phyloP scores from a whole-genome alignment of 768 basidiomycete genomes.

The Roridomyces roridus region DNA sequence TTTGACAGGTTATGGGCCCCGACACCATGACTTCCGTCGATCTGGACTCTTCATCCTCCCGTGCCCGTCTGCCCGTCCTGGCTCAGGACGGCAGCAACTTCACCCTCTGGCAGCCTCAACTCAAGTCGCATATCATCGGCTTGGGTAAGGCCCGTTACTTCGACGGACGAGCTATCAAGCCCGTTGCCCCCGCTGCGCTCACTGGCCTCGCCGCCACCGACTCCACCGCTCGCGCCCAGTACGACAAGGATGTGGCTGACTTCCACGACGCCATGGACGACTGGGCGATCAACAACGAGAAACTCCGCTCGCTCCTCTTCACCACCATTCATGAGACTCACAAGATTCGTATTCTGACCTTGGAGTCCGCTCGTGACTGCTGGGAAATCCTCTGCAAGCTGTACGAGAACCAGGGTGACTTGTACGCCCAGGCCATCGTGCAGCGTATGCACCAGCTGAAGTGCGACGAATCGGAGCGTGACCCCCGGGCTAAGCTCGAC shows the following conservation, averaged over 20 bases:
- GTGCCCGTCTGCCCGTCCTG: neutral
- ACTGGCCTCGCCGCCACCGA: neutral
- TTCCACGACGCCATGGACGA: neutral
- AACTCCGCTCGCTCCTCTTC: neutral
- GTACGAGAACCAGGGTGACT: neutral
- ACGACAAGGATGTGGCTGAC: neutral
- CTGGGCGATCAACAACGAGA: neutral
- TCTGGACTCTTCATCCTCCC: neutral
- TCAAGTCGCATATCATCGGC: neutral
- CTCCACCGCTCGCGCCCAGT: neutral
- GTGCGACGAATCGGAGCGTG: neutral
- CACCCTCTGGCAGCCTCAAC: neutral
- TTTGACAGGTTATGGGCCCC: neutral
- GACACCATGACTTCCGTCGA: neutral
- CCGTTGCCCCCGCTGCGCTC: neutral
- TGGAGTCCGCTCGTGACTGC: neutral
- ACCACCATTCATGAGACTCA: slow-evolving; percentile 1
- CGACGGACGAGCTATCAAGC: neutral
- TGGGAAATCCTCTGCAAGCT: neutral
- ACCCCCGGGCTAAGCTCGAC: neutral
- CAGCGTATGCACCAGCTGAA: neutral
- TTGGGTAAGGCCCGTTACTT: neutral
- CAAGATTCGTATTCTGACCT: neutral
- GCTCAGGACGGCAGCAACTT: neutral
- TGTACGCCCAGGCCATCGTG: neutral